Base-by-base conservation (phyloP, 2,329 filamentous ascomycete genomes). In the Xylariaceae sp. region DNA sequence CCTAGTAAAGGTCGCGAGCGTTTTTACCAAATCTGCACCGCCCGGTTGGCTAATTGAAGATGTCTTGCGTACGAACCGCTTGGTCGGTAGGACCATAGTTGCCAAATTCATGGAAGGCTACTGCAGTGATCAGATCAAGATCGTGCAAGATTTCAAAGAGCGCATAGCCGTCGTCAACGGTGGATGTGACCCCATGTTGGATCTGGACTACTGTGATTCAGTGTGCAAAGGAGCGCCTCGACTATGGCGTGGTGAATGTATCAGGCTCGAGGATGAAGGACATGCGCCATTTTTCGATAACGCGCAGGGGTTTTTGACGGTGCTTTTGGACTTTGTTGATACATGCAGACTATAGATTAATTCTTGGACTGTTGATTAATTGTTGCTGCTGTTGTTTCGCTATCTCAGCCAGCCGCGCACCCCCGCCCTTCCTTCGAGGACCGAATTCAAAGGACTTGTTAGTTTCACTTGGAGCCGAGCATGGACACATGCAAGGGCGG, bases 1-100 rank as follows among this genome's bases (percentile, higher is more conserved):
- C 49, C 49, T 51, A 22, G 47, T 51, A 36, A 47, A 51, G 45
- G 49, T 51, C 44, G 49, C 49, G 44, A 47, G 49, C 43, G 49
- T 51, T 47, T 40, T 51, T 47, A 51, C 49, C 44, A 51, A 51
- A 43, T 51, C 49, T 51, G 39, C 45, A 47, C 49, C 49, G 43
- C 49, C 49, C 42, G 49, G 28, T 39, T 51, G 49, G 49, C 44
- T 51, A 39, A 31, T 51, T 47, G 44, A 51, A 47, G 49, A 51
- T 51, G 40, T 51, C 45, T 51, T 51, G 49, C 49, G 49, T 38
- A 51, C 49, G 49, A 51, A 51, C 49, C 49, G 49, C 49, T 47
- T 47, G 49, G 19, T 44, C 44, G 49, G 49, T 47, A 47, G 44
- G 33, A 51, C 39, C 43, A 51, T 51, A 44, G 49, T 36, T 47